Base-by-base conservation (phyloP, 2,329 filamentous ascomycete genomes). In the Thielaviopsis ethacetica region DNA sequence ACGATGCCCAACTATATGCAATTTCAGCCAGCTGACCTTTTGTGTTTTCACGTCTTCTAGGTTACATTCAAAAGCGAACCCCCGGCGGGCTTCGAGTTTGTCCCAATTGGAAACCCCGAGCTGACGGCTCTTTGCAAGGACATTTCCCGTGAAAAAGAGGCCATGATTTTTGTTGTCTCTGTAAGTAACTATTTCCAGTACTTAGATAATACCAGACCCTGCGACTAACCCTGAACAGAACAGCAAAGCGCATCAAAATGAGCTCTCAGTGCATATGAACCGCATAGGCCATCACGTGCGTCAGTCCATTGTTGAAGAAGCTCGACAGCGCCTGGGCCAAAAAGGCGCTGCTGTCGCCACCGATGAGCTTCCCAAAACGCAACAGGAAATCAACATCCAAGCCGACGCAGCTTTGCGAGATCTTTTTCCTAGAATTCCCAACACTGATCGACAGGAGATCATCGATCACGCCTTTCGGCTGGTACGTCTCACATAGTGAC, bases 131-230 rank as follows among this genome's bases (percentile, higher is more conserved):
- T 74, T 51, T 85, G 82, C 72, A 85, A 85, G 68, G 82, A 85
- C 64, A 68, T 84, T 21, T 85, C 82, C 1, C 75, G 82, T 63
- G 78, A 82, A 64, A 72, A 74, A 56, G 81, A 76, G 64, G 80
- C 79, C 52, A 79, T 83, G 76, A 79, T 84, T 17, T 85, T 82
- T 64, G 83, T 85, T 60, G 82, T 85, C 54, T 82, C 81, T 65
- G 82, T 83, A 74, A 64, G 78, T 63, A 57, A 15, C 50, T 51
- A 63, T 54, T 13, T 27, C 7, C 24, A 26, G 24, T 26, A 26
- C 24, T 3, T 26, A 26, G 24, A 26, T 26, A n/a, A n/a, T n/a
- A n/a, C 17, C 30, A 56, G 12, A 21, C 15, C 30, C 54, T 19
- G 22, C 30, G n/a, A 38, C 24, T 56, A 38, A 38, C 50, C 17